Evolutionary conservation across 306 rosid genomes (phyloP).

Genomic region (Sophora flavescens): DNA sequence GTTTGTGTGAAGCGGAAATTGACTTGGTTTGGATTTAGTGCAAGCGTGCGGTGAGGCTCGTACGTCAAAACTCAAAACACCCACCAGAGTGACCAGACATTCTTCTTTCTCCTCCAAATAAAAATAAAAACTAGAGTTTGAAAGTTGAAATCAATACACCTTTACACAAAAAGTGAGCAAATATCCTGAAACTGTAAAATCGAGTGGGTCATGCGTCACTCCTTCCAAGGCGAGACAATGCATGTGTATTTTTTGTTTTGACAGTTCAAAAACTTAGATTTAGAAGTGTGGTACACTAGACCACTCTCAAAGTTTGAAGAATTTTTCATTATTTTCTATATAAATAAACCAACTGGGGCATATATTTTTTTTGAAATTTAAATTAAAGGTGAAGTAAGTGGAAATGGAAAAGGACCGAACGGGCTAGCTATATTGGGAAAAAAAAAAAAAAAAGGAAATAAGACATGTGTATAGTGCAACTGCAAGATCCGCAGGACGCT

Average conservation of each 20-base stretch:
- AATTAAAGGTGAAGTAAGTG: constrained; percentile 73
- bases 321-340: neutral
- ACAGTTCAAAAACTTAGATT: constrained; percentile 43
- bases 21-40: constrained; percentile 52
- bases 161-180: constrained; percentile 53
- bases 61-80: constrained; percentile 42
- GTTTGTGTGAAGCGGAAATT: constrained; percentile 41
- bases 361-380: constrained; percentile 54
- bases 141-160: constrained; percentile 40
- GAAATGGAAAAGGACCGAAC: constrained; percentile 68
- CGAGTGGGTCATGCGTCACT: constrained; percentile 65
- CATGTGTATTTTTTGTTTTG: constrained; percentile 36
- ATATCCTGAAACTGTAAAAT: constrained; percentile 37
- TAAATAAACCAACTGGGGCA: constrained; percentile 5
- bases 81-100: constrained; percentile 2
- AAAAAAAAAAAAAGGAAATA: constrained; percentile 6
- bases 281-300: constrained; percentile 46
- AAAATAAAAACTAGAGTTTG: constrained; percentile 38
- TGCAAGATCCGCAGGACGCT: constrained; percentile 50
- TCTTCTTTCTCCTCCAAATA: neutral
- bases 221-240: constrained; percentile 51
- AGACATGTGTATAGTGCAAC: constrained; percentile 17
- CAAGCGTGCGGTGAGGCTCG: constrained; percentile 52
- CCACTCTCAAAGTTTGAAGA: constrained; percentile 39
- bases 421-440: constrained; percentile 24